Evolutionary conservation across 345 rosid species (phyloP).

Genomic region (Acer yangbiense): DNA sequence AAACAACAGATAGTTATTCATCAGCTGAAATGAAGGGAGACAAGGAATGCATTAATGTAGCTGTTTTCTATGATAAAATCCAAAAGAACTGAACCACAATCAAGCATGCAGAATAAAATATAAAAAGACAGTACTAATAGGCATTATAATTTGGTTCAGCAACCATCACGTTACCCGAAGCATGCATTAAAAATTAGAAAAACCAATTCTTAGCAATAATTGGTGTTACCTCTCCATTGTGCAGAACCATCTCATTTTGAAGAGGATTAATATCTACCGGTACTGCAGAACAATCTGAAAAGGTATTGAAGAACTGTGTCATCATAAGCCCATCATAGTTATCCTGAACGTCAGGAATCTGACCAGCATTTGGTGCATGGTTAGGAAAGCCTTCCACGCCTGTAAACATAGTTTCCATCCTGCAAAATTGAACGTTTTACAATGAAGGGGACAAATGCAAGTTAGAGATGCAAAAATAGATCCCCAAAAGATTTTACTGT

Average conservation of each 20-base stretch:
- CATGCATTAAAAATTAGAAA: conserved; percentile 7
- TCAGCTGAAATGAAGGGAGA: conserved; percentile 10
- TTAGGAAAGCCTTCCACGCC: conserved; percentile 43
- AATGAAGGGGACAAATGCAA: conserved; percentile 21
- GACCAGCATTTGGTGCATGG: conserved; percentile 40
- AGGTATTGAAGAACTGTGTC: conserved; percentile 70
- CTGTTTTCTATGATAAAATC: conserved; percentile 5
- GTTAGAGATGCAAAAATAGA: background rate
- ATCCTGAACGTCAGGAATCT: conserved; percentile 63
- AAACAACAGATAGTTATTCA: conserved; percentile 27
- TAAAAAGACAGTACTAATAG: background rate
- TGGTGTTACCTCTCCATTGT: conserved; percentile 67
- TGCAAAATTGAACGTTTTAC: conserved; percentile 34
- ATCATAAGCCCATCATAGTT: conserved; percentile 76
- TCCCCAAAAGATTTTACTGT: background rate
- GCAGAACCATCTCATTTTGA: conserved; percentile 59
- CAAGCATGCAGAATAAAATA: conserved; percentile 6
- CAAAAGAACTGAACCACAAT: background rate
- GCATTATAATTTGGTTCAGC: background rate
- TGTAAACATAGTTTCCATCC: conserved; percentile 62
- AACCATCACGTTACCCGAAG: background rate
- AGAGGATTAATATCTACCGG: conserved; percentile 51
- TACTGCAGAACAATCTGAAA: conserved; percentile 57
- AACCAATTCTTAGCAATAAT: conserved; percentile 11
- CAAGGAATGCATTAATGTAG: conserved; percentile 6